Base-by-base conservation (phyloP, 2,329 filamentous ascomycete species). In the Lithohypha guttulata region DNA sequence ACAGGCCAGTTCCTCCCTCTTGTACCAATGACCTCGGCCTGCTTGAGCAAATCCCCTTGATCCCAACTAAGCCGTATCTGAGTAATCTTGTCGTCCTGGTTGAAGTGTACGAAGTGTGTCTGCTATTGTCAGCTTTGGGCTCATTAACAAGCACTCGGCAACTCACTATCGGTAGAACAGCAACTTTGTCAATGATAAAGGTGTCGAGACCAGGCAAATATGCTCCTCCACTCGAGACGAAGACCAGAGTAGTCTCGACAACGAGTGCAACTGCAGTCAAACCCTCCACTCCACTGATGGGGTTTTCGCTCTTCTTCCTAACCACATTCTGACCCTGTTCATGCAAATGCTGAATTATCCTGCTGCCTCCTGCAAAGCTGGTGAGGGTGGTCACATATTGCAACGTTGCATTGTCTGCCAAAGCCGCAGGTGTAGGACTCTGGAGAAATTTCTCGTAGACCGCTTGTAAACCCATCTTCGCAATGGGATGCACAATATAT, bases 61-160 rank as follows among this genome's bases (percentile, higher is more conserved):
- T 98, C 91, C 91, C 91, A 98, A 59, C 81, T 84, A 51, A 89
- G 76, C 51, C 89, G 83, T 48, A 96, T 83, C 59, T 91, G 84
- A 43, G 73, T 61, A 57, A 98, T 95, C 65, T 84, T 86, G 58
- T 77, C 75, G 32, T 80, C 62, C 49, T 62, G 58, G 59, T 93
- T 75, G 62, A 95, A 94, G 42, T 77, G 75, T 50, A 98, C 87
- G 48, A 96, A 79, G 66, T 98, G 91, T 53, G 80, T 74, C 84
- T 91, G 59, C 43, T 44, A 32, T 21, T 25, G 35, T 34, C 21
- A 33, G 19, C 17, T n/a, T n/a, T 35, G 22, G 14, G 30, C 20
- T 26, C 22, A 34, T 10, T 15, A 15, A 17, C 25, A 5, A 2
- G 27, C 7, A 25, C 8, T 11, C 23, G 47, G 46, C 44, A 46